phyloP scores from a whole-genome alignment of 1,284 basidiomycete species.

The Sanghuangporus sanghuang region DNA sequence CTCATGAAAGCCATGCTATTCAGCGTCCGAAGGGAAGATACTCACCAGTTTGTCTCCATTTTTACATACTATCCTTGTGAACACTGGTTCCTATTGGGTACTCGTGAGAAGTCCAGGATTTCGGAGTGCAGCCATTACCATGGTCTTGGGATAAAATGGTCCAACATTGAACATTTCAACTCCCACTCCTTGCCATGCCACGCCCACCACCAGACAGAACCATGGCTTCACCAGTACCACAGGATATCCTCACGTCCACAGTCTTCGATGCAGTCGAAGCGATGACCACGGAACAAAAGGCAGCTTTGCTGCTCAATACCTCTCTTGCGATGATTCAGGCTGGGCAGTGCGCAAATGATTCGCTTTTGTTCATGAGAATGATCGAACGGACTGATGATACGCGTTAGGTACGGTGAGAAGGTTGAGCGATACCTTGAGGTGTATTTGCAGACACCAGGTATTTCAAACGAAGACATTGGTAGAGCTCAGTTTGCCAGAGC shows the following conservation, averaged over 20 bases:
- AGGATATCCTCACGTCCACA: slow-evolving; percentile 55
- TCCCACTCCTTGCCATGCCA: slow-evolving; percentile 13
- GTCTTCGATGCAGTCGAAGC: slow-evolving; percentile 50
- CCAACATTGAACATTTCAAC: neutral
- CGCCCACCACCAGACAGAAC: slow-evolving; percentile 10
- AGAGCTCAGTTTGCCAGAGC: slow-evolving; percentile 52
- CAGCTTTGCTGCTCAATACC: slow-evolving; percentile 55
- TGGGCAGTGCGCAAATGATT: slow-evolving; percentile 30
- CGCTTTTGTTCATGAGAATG: neutral
- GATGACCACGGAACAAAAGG: slow-evolving; percentile 44
- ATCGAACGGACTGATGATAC: neutral
- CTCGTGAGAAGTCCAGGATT: neutral
- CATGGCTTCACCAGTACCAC: slow-evolving; percentile 16
- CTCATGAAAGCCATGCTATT: too few relatives aligned
- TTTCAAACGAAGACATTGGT: slow-evolving; percentile 44
- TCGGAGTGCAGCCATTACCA: neutral
- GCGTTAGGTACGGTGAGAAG: slow-evolving; percentile 50
- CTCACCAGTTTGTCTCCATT: too few relatives aligned
- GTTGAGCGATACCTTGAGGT: slow-evolving; percentile 62
- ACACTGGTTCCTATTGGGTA: neutral
- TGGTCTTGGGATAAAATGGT: neutral
- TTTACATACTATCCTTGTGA: neutral
- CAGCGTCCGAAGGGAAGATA: too few relatives aligned
- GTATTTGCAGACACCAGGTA: slow-evolving; percentile 52
- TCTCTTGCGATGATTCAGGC: slow-evolving; percentile 49